Evolutionary conservation across 2,329 filamentous ascomycete species (phyloP).

Genomic region (Coniochaeta sp.): DNA sequence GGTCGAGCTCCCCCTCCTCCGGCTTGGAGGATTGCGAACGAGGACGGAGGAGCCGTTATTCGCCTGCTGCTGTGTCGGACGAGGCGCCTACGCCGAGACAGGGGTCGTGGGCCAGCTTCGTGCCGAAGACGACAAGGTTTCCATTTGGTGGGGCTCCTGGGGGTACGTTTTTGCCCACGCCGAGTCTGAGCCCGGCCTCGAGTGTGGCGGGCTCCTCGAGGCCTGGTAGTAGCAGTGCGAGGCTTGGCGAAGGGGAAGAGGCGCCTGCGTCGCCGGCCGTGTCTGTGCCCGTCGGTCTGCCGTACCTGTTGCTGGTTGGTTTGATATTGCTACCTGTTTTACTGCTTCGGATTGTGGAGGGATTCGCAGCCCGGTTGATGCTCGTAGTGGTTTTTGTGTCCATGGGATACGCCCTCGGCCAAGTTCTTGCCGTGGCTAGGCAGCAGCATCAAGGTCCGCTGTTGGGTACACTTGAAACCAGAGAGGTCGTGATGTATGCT

Average conservation of each 20-base stretch:
- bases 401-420: not conserved
- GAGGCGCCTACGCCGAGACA: not conserved
- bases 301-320: not conserved
- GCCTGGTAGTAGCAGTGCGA: not conserved
- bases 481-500: not conserved
- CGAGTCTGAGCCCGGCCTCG: not conserved
- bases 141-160: not conserved
- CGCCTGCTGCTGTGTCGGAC: not conserved
- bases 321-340: not conserved
- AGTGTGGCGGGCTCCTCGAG: not conserved
- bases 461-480: not conserved
- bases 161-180: not conserved
- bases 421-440: not conserved
- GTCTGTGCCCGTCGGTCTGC: not conserved
- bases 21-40: too few relatives aligned
- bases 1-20: constrained; percentile 1
- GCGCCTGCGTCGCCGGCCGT: not conserved
- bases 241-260: not conserved
- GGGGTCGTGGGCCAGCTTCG: not conserved
- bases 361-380: not conserved
- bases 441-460: not conserved
- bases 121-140: not conserved
- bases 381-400: not conserved
- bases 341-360: not conserved
- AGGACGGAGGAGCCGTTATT: not conserved